Evolutionary conservation across 495 filamentous ascomycete species (phyloP).

Genomic region (Trichoderma reesei): DNA sequence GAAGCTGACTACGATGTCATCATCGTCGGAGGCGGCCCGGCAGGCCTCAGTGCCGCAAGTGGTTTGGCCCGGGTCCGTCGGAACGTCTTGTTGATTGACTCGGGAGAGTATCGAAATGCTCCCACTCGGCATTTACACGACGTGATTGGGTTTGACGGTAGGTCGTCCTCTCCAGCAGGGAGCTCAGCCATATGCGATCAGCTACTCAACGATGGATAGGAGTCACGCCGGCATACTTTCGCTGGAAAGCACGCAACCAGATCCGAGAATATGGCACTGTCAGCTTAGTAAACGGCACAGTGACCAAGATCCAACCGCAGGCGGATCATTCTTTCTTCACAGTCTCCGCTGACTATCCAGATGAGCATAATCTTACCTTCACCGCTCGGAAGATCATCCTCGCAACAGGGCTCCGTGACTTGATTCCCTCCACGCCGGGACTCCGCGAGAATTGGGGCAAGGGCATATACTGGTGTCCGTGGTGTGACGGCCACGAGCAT

Average conservation of each 20-base stretch:
- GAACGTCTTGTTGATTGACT: constrained; percentile 41
- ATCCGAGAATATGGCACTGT: constrained; percentile 32
- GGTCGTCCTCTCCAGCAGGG: not conserved
- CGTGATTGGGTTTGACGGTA: constrained; percentile 37
- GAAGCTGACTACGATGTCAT: constrained; percentile 33
- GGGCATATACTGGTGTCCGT: constrained; percentile 29
- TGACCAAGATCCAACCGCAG: constrained; percentile 20
- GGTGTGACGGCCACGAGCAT: constrained; percentile 26
- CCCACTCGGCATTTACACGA: constrained; percentile 40
- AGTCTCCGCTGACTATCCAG: constrained; percentile 17
- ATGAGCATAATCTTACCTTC: constrained; percentile 27
- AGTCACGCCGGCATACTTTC: constrained; percentile 29
- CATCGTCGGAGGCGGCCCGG: constrained; percentile 49
- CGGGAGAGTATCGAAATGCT: constrained; percentile 40
- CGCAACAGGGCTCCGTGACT: constrained; percentile 37
- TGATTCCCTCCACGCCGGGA: constrained; percentile 23
- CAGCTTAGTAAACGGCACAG: constrained; percentile 27
- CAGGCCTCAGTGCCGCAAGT: constrained; percentile 40
- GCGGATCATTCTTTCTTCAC: constrained; percentile 26
- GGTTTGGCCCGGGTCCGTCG: constrained; percentile 39
- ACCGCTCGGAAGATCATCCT: constrained; percentile 36
- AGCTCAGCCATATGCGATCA: too few relatives aligned
- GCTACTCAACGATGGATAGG: constrained; percentile 24
- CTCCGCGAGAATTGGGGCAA: constrained; percentile 32
- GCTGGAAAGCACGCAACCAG: constrained; percentile 27